Evolutionary conservation across 1,284 basidiomycete genomes (phyloP).

Genomic region (Sparassis latifolia): DNA sequence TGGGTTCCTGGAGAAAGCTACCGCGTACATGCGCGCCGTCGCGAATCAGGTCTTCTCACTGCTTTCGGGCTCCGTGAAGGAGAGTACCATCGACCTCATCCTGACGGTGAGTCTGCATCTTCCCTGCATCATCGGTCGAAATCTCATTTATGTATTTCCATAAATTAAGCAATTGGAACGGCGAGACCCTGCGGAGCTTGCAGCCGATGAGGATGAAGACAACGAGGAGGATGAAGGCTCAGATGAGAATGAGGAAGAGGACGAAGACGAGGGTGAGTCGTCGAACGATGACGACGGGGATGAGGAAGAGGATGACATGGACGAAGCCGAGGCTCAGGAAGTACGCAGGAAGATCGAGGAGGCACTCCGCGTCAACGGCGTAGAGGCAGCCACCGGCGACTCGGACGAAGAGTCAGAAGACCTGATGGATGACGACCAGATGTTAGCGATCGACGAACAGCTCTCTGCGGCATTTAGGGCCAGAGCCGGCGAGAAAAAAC

Average conservation of each 20-base stretch:
- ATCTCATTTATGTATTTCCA: background rate
- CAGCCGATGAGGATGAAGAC: slow-evolving; percentile 38
- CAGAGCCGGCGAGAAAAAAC: slow-evolving; percentile 55
- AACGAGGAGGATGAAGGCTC: slow-evolving; percentile 34
- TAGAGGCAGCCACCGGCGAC: slow-evolving; percentile 49
- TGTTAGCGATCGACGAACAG: slow-evolving; percentile 94
- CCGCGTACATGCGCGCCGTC: slow-evolving; percentile 75
- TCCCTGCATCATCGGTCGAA: slow-evolving; percentile 3
- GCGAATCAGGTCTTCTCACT: slow-evolving; percentile 81
- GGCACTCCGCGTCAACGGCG: slow-evolving; percentile 69
- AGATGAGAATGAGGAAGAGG: slow-evolving; percentile 29
- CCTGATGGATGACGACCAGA: slow-evolving; percentile 92
- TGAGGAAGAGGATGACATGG: slow-evolving; percentile 40
- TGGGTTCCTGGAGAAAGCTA: slow-evolving; percentile 82
- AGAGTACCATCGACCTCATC: slow-evolving; percentile 78
- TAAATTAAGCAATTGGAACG: slow-evolving; percentile 72
- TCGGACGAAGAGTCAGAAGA: slow-evolving; percentile 46
- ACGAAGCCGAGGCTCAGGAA: slow-evolving; percentile 54
- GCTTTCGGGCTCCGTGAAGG: slow-evolving; percentile 64
- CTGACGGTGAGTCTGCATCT: slow-evolving; percentile 56
- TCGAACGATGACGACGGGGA: slow-evolving; percentile 45
- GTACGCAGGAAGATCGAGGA: slow-evolving; percentile 75
- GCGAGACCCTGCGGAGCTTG: slow-evolving; percentile 53
- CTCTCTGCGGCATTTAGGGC: slow-evolving; percentile 85
- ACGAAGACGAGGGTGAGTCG: slow-evolving; percentile 27